Conservation (phyloP, 2,329 filamentous ascomycete species). For the Epichloe gansuensis region DNA sequence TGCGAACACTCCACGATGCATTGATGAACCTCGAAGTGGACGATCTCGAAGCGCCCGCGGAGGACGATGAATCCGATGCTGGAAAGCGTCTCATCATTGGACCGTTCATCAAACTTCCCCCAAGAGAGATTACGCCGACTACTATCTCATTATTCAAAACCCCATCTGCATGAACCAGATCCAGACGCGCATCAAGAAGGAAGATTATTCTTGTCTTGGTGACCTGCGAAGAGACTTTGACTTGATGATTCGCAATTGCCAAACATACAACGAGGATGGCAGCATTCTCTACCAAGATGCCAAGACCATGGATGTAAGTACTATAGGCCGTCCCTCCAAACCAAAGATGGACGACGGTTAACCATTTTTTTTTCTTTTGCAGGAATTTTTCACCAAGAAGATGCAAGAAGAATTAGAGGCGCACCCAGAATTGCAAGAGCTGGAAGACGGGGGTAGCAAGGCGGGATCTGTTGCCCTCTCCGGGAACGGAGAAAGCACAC, state of each 20-base stretch:
- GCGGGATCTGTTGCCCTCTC: conserved; percentile 29
- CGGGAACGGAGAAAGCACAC: conserved; percentile 49
- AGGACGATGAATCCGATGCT: conserved; percentile 45
- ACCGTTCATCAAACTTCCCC: conserved; percentile 88
- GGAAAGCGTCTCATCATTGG: conserved; percentile 75
- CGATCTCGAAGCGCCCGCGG: conserved; percentile 45
- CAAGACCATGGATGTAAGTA: conserved; percentile 75
- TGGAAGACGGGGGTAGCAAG: conserved; percentile 34
- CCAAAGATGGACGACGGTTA: background rate
- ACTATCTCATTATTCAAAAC: conserved; percentile 83
- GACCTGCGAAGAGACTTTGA: conserved; percentile 76
- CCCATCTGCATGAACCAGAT: conserved; percentile 97
- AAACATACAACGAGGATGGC: conserved; percentile 92
- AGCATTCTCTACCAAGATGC: conserved; percentile 88
- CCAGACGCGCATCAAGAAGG: conserved; percentile 87
- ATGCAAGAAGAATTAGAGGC: conserved; percentile 41
- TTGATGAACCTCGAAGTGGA: conserved; percentile 79
- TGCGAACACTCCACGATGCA: conserved; percentile 65
- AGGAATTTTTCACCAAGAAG: conserved; percentile 46
- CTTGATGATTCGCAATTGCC: conserved; percentile 78
- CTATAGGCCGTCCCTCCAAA: background rate
- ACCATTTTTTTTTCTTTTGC: background rate
- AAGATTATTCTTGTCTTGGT: conserved; percentile 73
- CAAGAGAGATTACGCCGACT: conserved; percentile 83
- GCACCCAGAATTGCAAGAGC: conserved; percentile 42